phyloP scores from a whole-genome alignment of 2,329 filamentous ascomycete genomes.

The Xylaria sp. region DNA sequence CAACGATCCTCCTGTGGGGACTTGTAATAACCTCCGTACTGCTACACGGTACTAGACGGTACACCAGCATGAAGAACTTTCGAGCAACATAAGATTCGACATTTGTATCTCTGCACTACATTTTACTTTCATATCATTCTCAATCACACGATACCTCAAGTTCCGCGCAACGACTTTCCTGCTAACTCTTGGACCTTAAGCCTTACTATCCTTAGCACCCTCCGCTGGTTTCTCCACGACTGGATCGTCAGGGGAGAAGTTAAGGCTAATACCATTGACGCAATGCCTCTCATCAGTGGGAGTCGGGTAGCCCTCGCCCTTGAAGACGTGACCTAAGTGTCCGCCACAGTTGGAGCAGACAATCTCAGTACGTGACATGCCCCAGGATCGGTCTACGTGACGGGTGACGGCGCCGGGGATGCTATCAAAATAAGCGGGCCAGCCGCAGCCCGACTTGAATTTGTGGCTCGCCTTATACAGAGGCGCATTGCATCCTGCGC shows the following conservation, averaged over 20 bases:
- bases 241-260: constrained; percentile 76
- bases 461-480: constrained; percentile 95
- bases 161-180: not conserved
- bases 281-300: constrained; percentile 97
- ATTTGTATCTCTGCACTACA: not conserved
- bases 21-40: not conserved
- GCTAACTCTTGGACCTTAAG: constrained; percentile 32
- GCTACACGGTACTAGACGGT: not conserved
- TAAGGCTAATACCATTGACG: constrained; percentile 92
- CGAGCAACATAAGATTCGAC: not conserved
- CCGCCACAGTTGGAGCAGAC: constrained; percentile 95
- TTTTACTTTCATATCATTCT: not conserved
- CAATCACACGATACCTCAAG: not conserved
- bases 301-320: constrained; percentile 83
- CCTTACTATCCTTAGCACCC: constrained; percentile 54
- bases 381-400: constrained; percentile 79
- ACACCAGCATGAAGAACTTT: not conserved
- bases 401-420: constrained; percentile 89
- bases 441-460: constrained; percentile 95
- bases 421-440: constrained; percentile 98
- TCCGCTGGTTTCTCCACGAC: constrained; percentile 56
- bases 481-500: constrained; percentile 85
- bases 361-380: constrained; percentile 92
- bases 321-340: constrained; percentile 90
- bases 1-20: not conserved